These are phyloP conservation scores for Boletus vinaceobasis DNA, from an alignment of 768 basidiomycete species.

Conservation along the genomic window DNA sequence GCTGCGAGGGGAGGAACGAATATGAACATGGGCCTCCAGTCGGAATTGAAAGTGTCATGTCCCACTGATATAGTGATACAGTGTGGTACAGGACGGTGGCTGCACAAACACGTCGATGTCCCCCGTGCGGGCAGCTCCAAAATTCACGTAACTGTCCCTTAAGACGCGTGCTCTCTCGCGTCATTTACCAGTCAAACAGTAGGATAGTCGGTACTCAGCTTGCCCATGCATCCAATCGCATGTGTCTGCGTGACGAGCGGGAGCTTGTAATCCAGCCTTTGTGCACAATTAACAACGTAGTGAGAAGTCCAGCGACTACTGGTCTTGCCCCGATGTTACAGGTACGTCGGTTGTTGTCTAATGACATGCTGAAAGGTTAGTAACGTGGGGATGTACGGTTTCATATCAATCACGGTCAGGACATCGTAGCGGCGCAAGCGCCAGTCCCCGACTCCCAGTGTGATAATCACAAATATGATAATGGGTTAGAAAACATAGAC, in stretches of 20 bases:
- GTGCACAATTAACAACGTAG: not conserved
- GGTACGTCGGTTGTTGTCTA: not conserved
- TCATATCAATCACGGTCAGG: not conserved
- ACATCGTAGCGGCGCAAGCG: no score
- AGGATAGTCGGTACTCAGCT: no score
- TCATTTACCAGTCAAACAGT: no score
- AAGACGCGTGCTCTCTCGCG: not conserved
- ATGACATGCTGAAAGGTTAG: not conserved
- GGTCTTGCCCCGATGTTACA: not conserved
- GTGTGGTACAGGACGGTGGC: no score
- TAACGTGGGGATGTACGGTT: no score
- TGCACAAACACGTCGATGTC: no score
- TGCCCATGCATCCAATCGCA: no score
- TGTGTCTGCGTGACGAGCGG: no score
- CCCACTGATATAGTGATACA: not conserved
- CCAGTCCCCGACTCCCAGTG: no score
- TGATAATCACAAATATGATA: no score
- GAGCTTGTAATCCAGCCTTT: not conserved
- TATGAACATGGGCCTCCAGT: not conserved
- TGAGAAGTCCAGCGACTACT: not conserved
- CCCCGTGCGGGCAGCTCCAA: not conserved
- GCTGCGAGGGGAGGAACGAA: conserved; percentile 1
- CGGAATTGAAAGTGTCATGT: not conserved
- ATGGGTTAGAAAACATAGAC: no score
- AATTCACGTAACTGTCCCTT: not conserved